Evolutionary conservation across 2,329 filamentous ascomycete genomes (phyloP), one percentile per base, ranked within the genome.

Genomic region (Sporothrix humicola): DNA sequence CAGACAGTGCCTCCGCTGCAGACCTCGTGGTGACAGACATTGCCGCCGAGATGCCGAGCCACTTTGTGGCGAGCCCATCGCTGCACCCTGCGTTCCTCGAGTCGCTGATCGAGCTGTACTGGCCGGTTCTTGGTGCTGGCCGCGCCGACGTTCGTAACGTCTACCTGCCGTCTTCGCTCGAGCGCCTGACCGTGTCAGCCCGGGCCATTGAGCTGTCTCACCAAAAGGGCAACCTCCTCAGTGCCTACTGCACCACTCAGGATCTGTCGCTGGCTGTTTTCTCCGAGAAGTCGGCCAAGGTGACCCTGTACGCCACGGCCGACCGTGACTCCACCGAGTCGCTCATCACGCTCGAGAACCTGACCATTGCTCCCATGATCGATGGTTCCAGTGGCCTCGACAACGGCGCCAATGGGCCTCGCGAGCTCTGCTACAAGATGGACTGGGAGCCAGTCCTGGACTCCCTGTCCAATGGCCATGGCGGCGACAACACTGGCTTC

Each of bases 401-500:
- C 17, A 71, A 72, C 9, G 46, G 13, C 2, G 66, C 58, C 5
- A 79, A 81, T 17, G 75, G 72, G 0, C 77, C 82, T n/a, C 79
- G 83, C 2, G 82, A 85, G 75, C 80, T 86, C 0, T 86, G 84
- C 77, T 86, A 83, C 78, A 85, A 84, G 77, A 72, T 84, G 15
- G 80, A 84, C n/a, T 86, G 84, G 84, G 84, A 85, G 63, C 81
- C 80, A 0, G 73, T 82, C n/a, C 77, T 81, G 0, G 78, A 81
- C 13, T 23, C 69, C 2, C 15, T 65, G 3, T 42, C 52, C 59
- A 73, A 59, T 42, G 52, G 63, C 44, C 48, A 66, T 3, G 42
- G 69, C 15, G 72, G 75, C 17, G 69, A 71, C 8, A 59, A 48
- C 9, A 61, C 74, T 0, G 73, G 77, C 1, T 75, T 78, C 15